These are phyloP conservation scores for Scolecobasidium constrictum DNA, from an alignment of 2,329 filamentous ascomycete species.

Conservation along the genomic window DNA sequence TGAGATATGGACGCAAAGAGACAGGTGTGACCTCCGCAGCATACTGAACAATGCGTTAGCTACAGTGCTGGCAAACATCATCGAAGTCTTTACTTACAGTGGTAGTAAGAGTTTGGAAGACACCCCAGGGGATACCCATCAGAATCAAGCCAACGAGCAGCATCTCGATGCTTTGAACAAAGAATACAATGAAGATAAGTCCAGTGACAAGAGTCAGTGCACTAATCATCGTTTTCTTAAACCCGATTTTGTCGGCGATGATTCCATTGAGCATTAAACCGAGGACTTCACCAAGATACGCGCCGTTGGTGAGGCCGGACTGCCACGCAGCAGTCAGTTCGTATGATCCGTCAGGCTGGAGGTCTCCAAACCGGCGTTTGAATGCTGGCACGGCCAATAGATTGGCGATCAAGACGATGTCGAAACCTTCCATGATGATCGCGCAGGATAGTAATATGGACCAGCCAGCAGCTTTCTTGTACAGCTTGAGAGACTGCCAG, in stretches of 20 bases:
- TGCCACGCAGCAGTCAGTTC: constrained; percentile 37
- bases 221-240: constrained; percentile 33
- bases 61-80: neutral
- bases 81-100: constrained; percentile 16
- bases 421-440: constrained; percentile 87
- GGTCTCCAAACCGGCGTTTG: constrained; percentile 33
- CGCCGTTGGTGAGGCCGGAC: constrained; percentile 35
- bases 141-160: constrained; percentile 36
- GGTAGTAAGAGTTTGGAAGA: constrained; percentile 38
- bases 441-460: constrained; percentile 79
- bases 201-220: constrained; percentile 31
- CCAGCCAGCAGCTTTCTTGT: constrained; percentile 80
- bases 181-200: constrained; percentile 40
- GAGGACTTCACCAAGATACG: constrained; percentile 33
- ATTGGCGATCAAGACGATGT: constrained; percentile 71
- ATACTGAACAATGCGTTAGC: constrained; percentile 19
- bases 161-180: constrained; percentile 31
- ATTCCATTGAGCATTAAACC: constrained; percentile 37
- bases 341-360: constrained; percentile 27
- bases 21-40: constrained; percentile 57
- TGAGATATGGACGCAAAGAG: constrained; percentile 45
- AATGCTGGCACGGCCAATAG: constrained; percentile 49
- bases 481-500: constrained; percentile 60
- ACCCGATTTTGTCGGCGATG: constrained; percentile 35
- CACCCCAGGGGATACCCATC: constrained; percentile 35